phyloP scores from a whole-genome alignment of 78 protist genomes.

The Dictyostelium firmibasis region DNA sequence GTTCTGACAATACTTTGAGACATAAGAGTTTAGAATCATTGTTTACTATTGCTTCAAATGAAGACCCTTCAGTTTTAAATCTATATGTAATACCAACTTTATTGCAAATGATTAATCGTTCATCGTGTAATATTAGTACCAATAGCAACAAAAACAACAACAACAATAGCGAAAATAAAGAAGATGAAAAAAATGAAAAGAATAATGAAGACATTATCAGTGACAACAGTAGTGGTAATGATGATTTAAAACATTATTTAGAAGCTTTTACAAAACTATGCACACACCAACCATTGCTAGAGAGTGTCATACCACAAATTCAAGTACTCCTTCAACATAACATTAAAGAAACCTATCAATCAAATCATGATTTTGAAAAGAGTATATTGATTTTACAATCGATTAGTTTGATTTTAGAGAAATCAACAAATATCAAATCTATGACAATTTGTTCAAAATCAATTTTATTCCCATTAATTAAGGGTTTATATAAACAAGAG shows the following conservation, averaged over 20 bases:
- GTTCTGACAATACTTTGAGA: constrained; percentile 17
- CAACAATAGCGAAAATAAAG: neutral
- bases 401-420: neutral
- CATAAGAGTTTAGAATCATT: constrained; percentile 35
- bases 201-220: neutral
- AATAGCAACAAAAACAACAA: neutral
- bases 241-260: constrained; percentile 21
- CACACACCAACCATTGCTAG: constrained; percentile 34
- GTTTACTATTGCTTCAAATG: constrained; percentile 10
- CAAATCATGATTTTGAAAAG: constrained; percentile 1
- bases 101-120: constrained; percentile 45
- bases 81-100: constrained; percentile 53
- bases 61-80: constrained; percentile 10
- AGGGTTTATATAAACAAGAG: constrained; percentile 30
- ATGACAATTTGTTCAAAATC: constrained; percentile 38
- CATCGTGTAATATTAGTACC: neutral
- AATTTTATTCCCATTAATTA: constrained; percentile 20
- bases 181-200: neutral
- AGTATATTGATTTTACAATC: constrained; percentile 14
- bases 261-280: constrained; percentile 32
- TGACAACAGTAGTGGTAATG: neutral
- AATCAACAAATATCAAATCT: constrained; percentile 18
- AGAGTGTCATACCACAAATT: constrained; percentile 54
- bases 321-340: constrained; percentile 22
- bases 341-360: constrained; percentile 2